Evolutionary conservation across 2,329 filamentous ascomycete species (phyloP), one percentile per base, ranked within the genome.

Genomic region (Xylariales sp.): DNA sequence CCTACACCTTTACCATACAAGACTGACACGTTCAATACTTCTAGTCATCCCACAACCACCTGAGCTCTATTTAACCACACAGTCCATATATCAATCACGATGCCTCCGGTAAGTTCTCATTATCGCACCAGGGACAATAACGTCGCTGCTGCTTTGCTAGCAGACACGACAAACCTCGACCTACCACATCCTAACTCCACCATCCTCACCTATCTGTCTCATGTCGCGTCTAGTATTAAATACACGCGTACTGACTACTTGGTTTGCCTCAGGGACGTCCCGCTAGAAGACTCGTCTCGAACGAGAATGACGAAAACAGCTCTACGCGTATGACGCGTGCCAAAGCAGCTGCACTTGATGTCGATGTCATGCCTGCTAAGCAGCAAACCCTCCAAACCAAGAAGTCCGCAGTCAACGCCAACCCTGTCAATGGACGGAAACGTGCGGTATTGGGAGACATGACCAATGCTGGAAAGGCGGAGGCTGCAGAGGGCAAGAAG

Each of bases 231-330:
- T 24, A 17, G 7, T 13, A 17, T 17, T n/a, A n/a, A n/a, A n/a
- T n/a, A n/a, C n/a, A n/a, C 28, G 18, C 25, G 19, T 37, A 33
- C 38, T 40, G 33, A 41, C 37, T 32, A n/a, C n/a, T n/a, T n/a
- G n/a, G n/a, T n/a, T n/a, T 18, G 16, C 19, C 17, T 25, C 14
- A 71, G 84, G 77, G 74, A 71, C 84, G 86, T 65, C 71, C 78
- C 60, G 72, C 81, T 56, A 79, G 85, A 65, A 77, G 89, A 67
- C 77, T 81, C 61, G 76, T 84, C 55, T 85, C 84, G 49, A 93
- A 94, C 65, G 90, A 96, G 72, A 96, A 96, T 61, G 91, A 96
- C 62, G 93, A 96, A 72, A 95, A 95, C 62, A 68, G 72, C 42
- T 81, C 85, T 44, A 88, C 85, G 67, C 88, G 90, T 68, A 71